phyloP scores from a whole-genome alignment of 257 asterid genomes.

The Przewalskia tangutica region DNA sequence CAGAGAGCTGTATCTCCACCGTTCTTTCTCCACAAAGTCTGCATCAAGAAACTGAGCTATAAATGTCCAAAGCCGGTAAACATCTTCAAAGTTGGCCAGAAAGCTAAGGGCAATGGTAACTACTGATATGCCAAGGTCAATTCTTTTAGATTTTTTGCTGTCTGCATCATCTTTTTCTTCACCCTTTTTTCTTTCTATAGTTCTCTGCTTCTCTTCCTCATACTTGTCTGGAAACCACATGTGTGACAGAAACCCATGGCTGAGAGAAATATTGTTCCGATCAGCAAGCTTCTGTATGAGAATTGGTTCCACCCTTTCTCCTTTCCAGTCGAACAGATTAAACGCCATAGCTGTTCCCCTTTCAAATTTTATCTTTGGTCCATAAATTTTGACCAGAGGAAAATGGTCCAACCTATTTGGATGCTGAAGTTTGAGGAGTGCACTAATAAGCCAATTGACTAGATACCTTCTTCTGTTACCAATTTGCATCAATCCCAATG shows the following conservation, averaged over 20 bases:
- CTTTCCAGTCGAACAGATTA: constrained; percentile 79
- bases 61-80: constrained; percentile 72
- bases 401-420: constrained; percentile 59
- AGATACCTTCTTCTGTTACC: constrained; percentile 66
- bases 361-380: constrained; percentile 74
- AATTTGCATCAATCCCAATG: constrained; percentile 51
- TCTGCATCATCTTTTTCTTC: constrained; percentile 24
- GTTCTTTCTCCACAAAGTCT: constrained; percentile 88
- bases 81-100: constrained; percentile 74
- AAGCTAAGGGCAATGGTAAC: constrained; percentile 69
- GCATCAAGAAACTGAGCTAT: constrained; percentile 82
- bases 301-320: constrained; percentile 66
- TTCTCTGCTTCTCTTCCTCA: constrained; percentile 33
- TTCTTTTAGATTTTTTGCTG: constrained; percentile 15
- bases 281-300: constrained; percentile 90
- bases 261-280: constrained; percentile 54
- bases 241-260: constrained; percentile 47
- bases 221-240: constrained; percentile 55
- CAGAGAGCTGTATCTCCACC: constrained; percentile 86
- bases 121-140: constrained; percentile 30
- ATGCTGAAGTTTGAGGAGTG: constrained; percentile 72
- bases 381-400: constrained; percentile 68
- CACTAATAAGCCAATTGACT: constrained; percentile 74
- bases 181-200: constrained; percentile 20
- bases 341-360: constrained; percentile 89